Evolutionary conservation across 2,329 filamentous ascomycete species (phyloP).

Genomic region (Fusarium poae): DNA sequence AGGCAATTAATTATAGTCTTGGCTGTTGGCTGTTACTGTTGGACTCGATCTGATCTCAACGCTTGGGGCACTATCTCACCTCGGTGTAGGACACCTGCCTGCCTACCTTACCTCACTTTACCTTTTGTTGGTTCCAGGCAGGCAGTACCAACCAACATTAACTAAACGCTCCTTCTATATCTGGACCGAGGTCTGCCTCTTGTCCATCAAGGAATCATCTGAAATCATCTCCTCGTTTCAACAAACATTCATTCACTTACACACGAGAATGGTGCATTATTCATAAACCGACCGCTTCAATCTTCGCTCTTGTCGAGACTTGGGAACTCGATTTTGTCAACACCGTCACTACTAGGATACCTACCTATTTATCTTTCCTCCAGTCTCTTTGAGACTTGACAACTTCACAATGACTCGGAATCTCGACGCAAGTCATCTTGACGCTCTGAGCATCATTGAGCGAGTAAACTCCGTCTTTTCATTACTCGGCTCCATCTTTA

Average conservation of each 20-base stretch:
- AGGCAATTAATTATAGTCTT: constrained; percentile 5
- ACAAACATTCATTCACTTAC: background rate
- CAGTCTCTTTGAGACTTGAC: background rate
- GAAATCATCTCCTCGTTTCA: constrained; percentile 1
- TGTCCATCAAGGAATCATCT: background rate
- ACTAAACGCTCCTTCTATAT: constrained; percentile 27
- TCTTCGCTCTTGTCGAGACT: background rate
- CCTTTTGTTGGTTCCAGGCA: background rate
- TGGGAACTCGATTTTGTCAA: constrained; percentile 4
- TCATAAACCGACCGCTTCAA: constrained; percentile 11
- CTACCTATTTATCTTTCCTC: background rate
- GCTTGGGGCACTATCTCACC: constrained; percentile 1
- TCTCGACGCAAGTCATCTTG: constrained; percentile 57
- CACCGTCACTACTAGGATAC: background rate
- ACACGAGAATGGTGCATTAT: constrained; percentile 30
- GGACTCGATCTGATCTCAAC: background rate
- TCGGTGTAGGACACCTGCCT: constrained; percentile 1
- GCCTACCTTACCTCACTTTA: background rate
- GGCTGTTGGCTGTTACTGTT: background rate
- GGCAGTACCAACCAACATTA: background rate
- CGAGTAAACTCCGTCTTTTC: constrained; percentile 78
- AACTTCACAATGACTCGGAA: constrained; percentile 36
- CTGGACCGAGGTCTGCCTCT: constrained; percentile 2
- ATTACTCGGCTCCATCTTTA: constrained; percentile 76
- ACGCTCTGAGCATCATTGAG: constrained; percentile 72